Conservation (phyloP, 495 filamentous ascomycete genomes). For the Parachaetomium inaequale region DNA sequence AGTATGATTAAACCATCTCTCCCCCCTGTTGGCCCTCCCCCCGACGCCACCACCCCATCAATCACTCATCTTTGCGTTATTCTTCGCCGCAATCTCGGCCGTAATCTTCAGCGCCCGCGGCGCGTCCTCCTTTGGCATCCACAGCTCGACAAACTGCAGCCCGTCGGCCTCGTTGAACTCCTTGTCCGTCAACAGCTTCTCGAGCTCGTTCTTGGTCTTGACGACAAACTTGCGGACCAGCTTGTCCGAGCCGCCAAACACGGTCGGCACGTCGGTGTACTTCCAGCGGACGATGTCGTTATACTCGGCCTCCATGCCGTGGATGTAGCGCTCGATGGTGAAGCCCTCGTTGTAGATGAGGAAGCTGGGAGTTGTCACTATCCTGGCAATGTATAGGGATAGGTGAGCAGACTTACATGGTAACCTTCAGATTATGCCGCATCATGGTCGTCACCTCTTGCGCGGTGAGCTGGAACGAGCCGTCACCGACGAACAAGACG, state of each 20-base stretch:
- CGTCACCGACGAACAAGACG: constrained; percentile 85
- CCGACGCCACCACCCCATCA: not conserved
- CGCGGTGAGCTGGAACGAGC: constrained; percentile 76
- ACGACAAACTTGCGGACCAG: constrained; percentile 63
- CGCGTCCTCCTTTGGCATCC: constrained; percentile 80
- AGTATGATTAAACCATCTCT: no score
- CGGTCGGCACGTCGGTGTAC: constrained; percentile 60
- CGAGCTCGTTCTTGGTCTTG: constrained; percentile 66
- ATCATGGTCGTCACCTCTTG: constrained; percentile 90
- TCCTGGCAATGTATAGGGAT: not conserved
- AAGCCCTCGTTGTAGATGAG: constrained; percentile 74
- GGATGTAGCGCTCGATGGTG: constrained; percentile 72
- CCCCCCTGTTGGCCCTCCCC: not conserved
- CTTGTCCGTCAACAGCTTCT: constrained; percentile 61
- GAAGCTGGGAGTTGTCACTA: constrained; percentile 48
- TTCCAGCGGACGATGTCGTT: constrained; percentile 79
- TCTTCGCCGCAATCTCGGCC: constrained; percentile 63
- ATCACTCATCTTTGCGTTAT: constrained; percentile 40
- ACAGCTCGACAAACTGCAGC: constrained; percentile 75
- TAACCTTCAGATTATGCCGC: constrained; percentile 68
- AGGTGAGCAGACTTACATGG: constrained; percentile 55
- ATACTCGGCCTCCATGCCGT: constrained; percentile 71
- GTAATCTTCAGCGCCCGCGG: constrained; percentile 68
- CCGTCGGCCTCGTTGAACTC: constrained; percentile 54
- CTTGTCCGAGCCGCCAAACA: constrained; percentile 60